phyloP scores from a whole-genome alignment of 495 filamentous ascomycete genomes.

The Podospora sp. region DNA sequence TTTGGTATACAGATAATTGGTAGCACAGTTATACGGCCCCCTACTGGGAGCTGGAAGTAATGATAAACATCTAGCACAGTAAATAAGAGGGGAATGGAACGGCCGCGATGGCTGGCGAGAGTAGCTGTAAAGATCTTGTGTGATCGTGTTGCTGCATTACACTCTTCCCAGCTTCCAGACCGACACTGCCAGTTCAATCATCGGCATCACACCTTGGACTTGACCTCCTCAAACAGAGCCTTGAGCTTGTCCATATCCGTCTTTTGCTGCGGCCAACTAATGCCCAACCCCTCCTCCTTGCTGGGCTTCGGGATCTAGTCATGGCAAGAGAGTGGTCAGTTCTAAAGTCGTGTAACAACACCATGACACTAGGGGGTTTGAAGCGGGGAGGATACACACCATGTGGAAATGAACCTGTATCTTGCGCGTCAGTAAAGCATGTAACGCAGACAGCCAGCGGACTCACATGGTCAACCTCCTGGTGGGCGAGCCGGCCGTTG shows the following conservation, averaged over 20 bases:
- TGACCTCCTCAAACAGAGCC: conserved; percentile 77
- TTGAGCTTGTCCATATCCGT: conserved; percentile 84
- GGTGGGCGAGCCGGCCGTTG: conserved; percentile 92
- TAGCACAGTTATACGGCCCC: not conserved
- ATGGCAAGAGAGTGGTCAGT: conserved; percentile 19
- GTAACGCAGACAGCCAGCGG: not conserved
- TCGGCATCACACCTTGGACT: conserved; percentile 75
- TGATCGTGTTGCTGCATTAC: too few relatives aligned
- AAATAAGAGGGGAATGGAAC: too few relatives aligned
- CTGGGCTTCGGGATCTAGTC: conserved; percentile 93
- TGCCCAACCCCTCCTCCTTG: conserved; percentile 72
- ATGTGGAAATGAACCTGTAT: conserved; percentile 90
- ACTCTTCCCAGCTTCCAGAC: not conserved
- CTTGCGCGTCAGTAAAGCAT: not conserved
- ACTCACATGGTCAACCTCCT: conserved; percentile 88
- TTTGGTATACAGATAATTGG: not conserved
- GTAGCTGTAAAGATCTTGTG: not conserved
- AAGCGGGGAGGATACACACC: conserved; percentile 51
- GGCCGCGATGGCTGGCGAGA: not conserved
- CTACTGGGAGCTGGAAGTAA: not conserved
- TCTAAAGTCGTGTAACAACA: not conserved
- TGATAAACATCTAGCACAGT: not conserved
- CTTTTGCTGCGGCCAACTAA: conserved; percentile 77
- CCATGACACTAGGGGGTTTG: not conserved
- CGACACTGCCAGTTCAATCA: too few relatives aligned